A percentile compares a stretch with the other conserved stretches of the same genome.
These are phyloP conservation scores for Dactylellina haptotyla DNA, from an alignment of 2,329 filamentous ascomycete species.

Conservation along the genomic window DNA sequence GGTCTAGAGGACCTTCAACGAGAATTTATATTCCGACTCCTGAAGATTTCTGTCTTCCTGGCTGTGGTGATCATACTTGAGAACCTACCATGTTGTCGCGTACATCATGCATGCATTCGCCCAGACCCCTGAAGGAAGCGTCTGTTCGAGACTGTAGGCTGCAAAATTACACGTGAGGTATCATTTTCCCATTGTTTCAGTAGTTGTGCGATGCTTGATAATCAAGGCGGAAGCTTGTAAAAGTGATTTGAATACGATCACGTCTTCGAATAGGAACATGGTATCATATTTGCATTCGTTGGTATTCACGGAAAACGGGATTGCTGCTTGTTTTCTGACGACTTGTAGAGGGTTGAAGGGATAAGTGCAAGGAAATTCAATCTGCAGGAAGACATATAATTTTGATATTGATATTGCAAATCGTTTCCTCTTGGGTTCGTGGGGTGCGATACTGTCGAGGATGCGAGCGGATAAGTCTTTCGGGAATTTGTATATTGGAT, in stretches of 20 bases:
- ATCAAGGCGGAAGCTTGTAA: constrained; percentile 25
- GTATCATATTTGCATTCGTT: constrained; percentile 38
- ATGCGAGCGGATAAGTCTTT: background rate
- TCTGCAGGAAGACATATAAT: constrained; percentile 6
- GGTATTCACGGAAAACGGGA: too few species aligned
- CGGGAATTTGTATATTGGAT: background rate
- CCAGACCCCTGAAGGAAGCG: too few species aligned
- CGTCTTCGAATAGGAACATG: constrained; percentile 37
- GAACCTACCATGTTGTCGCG: background rate
- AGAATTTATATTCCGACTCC: constrained; percentile 2
- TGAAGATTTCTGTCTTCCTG: too few species aligned
- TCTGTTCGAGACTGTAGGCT: too few species aligned
- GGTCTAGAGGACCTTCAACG: background rate
- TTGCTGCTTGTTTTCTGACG: too few species aligned
- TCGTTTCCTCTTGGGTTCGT: constrained; percentile 29
- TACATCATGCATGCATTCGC: background rate
- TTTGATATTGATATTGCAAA: constrained; percentile 18
- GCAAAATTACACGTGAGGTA: background rate
- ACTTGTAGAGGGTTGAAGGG: background rate
- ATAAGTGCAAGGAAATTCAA: constrained; percentile 1
- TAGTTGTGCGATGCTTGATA: background rate
- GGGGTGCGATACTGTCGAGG: background rate
- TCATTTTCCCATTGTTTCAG: background rate
- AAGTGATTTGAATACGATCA: constrained; percentile 16
- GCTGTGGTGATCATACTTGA: constrained; percentile 25